Base-by-base conservation (phyloP, 1,284 basidiomycete species). In the Clitocybe nebularis region DNA sequence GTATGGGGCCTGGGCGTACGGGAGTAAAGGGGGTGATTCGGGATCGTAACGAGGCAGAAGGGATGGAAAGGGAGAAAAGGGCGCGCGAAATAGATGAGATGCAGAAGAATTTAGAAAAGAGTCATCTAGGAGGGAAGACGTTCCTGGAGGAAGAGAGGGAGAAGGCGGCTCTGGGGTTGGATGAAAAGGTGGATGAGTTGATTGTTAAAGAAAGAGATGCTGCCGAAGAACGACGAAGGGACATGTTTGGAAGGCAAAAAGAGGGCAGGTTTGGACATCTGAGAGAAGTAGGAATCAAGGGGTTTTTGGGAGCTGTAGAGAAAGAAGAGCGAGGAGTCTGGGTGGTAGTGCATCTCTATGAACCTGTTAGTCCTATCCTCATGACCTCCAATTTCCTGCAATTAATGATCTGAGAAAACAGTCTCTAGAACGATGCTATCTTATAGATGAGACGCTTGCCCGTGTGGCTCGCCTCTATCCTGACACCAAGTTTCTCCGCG, bases 1-100 rank as follows among this genome's bases (percentile, higher is more conserved):
- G 86, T n/a, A 84, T 89, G 83, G 86, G 81, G 4, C 84, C 84
- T 5, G 87, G 87, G 1, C 72, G 88, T 17, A 90, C 87, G 3
- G 87, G 87, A 20, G 87, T 90, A 38, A 90, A 90, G 53, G 88
- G 87, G 24, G 88, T 90, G 46, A 85, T 90, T 45, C 75, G 85
- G 20, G 87, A 90, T 60, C 71, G 77, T 26, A 71, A 80, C 45
- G 87, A 90, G 55, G 84, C 83, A 1, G 71, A 67, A n/a, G 61
- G 66, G 28, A 57, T 77, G 20, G 69, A 74, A 35, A 69, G 72
- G 10, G 68, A 72, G 17, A 75, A 71, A 50, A 66, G 67, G 11
- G 66, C 66, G 5, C 63, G 62, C 21, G 77, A 83, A 41, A 57
- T 79, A 11, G 68, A 72, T 17, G 72, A 68, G 2, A 45, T 80